phyloP scores from a whole-genome alignment of 768 basidiomycete genomes.

The Holtermannia corniformis region DNA sequence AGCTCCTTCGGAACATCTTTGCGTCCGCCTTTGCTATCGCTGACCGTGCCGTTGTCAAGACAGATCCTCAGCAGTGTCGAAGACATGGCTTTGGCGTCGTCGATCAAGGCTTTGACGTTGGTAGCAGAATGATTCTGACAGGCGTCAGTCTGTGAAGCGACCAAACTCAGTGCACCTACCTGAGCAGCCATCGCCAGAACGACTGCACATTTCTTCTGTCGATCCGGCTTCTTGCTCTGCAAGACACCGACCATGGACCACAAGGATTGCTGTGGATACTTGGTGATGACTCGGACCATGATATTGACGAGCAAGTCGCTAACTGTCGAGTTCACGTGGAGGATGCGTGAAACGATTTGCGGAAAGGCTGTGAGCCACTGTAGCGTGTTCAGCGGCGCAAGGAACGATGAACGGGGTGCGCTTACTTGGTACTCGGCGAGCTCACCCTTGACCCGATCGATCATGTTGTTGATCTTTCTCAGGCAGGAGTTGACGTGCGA shows the following conservation, averaged over 20 bases:
- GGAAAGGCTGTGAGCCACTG: slow-evolving; percentile 96
- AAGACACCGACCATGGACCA: slow-evolving; percentile 87
- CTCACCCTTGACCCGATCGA: slow-evolving; percentile 51
- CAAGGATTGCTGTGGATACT: slow-evolving; percentile 80
- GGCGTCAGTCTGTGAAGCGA: neutral
- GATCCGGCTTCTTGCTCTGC: slow-evolving; percentile 63
- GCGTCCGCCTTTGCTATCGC: slow-evolving; percentile 24
- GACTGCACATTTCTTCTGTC: slow-evolving; percentile 52
- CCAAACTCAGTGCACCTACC: neutral
- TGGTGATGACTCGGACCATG: slow-evolving; percentile 62
- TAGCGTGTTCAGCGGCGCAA: neutral
- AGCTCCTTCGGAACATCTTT: slow-evolving; percentile 10
- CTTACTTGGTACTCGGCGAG: slow-evolving; percentile 72
- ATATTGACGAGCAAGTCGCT: slow-evolving; percentile 55
- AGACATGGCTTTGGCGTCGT: slow-evolving; percentile 26
- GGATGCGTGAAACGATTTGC: slow-evolving; percentile 90
- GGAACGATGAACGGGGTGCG: neutral
- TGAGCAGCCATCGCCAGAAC: slow-evolving; percentile 19
- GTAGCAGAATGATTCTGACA: slow-evolving; percentile 51
- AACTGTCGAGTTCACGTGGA: slow-evolving; percentile 58
- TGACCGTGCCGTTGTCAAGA: slow-evolving; percentile 4
- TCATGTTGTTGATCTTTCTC: slow-evolving; percentile 51
- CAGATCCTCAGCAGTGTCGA: slow-evolving; percentile 20
- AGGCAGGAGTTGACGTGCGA: slow-evolving; percentile 24
- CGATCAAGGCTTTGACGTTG: slow-evolving; percentile 44